These are phyloP conservation scores for Schizochytrium sp. DNA, from an alignment of 108 stramenopile genomes.

Conservation along the genomic window DNA sequence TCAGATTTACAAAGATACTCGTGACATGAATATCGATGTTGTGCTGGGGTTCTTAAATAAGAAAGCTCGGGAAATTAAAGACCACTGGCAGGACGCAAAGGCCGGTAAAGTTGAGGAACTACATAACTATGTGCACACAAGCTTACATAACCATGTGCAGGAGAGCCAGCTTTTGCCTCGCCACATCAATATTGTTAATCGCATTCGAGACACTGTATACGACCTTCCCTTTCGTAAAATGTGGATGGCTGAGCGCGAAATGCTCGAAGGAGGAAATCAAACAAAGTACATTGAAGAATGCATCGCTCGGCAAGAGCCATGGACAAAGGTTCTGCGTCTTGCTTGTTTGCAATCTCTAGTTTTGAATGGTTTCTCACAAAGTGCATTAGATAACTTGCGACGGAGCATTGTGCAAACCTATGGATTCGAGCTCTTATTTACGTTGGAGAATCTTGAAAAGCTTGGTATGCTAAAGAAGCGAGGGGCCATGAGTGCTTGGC, in stretches of 20 bases:
- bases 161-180: constrained; percentile 45
- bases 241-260: constrained; percentile 57
- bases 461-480: constrained; percentile 50
- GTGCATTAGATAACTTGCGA: constrained; percentile 28
- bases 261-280: constrained; percentile 47
- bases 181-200: constrained; percentile 47
- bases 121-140: constrained; percentile 35
- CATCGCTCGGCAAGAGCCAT: constrained; percentile 47
- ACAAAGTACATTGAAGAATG: constrained; percentile 54
- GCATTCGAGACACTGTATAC: constrained; percentile 53
- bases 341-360: constrained; percentile 54
- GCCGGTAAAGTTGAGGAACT: constrained; percentile 38
- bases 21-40: constrained; percentile 51
- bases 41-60: constrained; percentile 15
- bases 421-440: constrained; percentile 55
- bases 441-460: constrained; percentile 53
- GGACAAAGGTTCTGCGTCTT: constrained; percentile 51
- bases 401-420: constrained; percentile 54
- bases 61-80: constrained; percentile 8
- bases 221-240: constrained; percentile 53
- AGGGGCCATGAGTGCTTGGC: constrained; percentile 5
- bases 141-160: constrained; percentile 38
- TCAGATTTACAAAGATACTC: constrained; percentile 28
- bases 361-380: constrained; percentile 21
- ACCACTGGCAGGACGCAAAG: constrained; percentile 50